phyloP scores from a whole-genome alignment of 768 basidiomycete species.

The Leccinum broughii region DNA sequence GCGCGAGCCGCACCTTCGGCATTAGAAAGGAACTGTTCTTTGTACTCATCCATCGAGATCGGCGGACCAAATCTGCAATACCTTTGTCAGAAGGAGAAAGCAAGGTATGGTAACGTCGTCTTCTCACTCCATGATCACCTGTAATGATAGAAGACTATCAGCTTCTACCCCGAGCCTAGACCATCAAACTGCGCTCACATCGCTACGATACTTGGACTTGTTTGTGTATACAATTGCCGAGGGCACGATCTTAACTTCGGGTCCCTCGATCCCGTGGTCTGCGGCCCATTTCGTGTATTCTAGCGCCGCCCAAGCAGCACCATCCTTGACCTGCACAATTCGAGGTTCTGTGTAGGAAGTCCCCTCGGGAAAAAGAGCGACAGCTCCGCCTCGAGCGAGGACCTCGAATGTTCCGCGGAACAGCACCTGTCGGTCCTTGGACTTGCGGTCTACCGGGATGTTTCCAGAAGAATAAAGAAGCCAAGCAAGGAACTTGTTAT shows the following conservation, averaged over 20 bases:
- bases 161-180: slow-evolving; percentile 4
- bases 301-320: slow-evolving; percentile 91
- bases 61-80: slow-evolving; percentile 74
- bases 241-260: slow-evolving; percentile 66
- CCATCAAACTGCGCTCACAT: slow-evolving; percentile 55
- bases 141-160: slow-evolving; percentile 17
- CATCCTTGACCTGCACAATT: slow-evolving; percentile 92
- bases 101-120: slow-evolving; percentile 1
- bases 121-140: slow-evolving; percentile 76
- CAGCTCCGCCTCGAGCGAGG: slow-evolving; percentile 73
- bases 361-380: slow-evolving; percentile 94
- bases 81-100: slow-evolving; percentile 12
- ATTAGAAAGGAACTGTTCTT: slow-evolving; percentile 72
- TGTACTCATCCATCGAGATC: slow-evolving; percentile 72
- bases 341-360: slow-evolving; percentile 92
- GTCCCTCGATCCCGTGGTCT: slow-evolving; percentile 50
- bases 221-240: slow-evolving; percentile 92
- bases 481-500: slow-evolving; percentile 68
- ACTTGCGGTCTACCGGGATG: slow-evolving; percentile 95
- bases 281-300: slow-evolving; percentile 85
- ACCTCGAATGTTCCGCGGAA: slow-evolving; percentile 90
- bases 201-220: slow-evolving; percentile 92
- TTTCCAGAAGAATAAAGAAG: slow-evolving; percentile 91
- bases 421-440: slow-evolving; percentile 84
- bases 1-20: slow-evolving; percentile 67